Base-by-base conservation (phyloP, 2,329 filamentous ascomycete genomes). In the Epichloe scottii region DNA sequence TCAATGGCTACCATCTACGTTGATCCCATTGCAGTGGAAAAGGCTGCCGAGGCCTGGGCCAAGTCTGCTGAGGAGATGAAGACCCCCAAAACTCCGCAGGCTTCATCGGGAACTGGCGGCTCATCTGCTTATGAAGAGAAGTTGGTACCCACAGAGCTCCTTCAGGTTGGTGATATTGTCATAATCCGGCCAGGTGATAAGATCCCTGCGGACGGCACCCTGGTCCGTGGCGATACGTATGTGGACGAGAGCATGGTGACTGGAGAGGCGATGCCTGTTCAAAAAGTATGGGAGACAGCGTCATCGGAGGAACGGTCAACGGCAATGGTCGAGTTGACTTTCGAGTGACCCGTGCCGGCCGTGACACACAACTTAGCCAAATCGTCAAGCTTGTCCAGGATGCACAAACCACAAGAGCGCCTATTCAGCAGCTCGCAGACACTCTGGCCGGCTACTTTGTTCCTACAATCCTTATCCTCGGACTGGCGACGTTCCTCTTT, bases 201-300 rank as follows among this genome's bases (percentile, higher is more conserved):
- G 71, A 89, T 98, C 52, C 91, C 93, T 2, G 91, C 91, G 1
- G 93, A 98, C 64, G 93, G 93, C 46, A 77, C 81, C 8, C 79
- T 98, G 49, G 88, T 89, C 51, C 82, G 86, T 49, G 93, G 93
- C 34, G 88, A 96, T 67, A 95, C 89, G 37, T 95, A 94, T 61
- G 81, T 96, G 21, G 89, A 98, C 58, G 93, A 98, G 70, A 95
- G 89, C 63, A 97, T 97, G 91, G 90, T 98, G 46, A 98, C 93
- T 5, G 93, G 93, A 57, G 93, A 98, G 70, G 87, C 93, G 3
- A 91, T 96, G 78, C 91, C 93, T 0, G 89, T 97, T 37, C 82
- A 89, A 60, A 98, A 70, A 84, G 79, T 58, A 84, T 87, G 60
- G 89, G 87, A 8, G 82, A 82, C 58, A 69, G 79, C 42, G 73